Base-by-base conservation (phyloP, 352 stramenopile species). In the Globisporangium cylindrosporum region DNA sequence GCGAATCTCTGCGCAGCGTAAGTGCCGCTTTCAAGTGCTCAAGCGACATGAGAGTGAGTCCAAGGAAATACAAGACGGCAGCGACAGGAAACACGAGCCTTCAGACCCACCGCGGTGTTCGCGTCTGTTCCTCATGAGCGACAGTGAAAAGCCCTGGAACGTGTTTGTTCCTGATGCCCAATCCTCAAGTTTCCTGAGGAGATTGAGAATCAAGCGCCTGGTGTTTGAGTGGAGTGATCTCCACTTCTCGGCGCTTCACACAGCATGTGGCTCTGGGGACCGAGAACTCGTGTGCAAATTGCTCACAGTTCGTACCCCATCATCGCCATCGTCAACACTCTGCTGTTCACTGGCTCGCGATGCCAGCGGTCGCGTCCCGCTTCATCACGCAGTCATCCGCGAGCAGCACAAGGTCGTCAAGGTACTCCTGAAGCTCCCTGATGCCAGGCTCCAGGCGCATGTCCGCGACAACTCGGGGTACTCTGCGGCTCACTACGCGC, bases 321-420 rank as follows among this genome's bases (percentile, higher is more conserved):
- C 51, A n/a, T 15, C 36, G 38, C 7, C 20, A 25, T 7, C 6
- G 15, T 18, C 22, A 38, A 32, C 29, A 32, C 4, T 32, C 20
- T 64, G 70, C 8, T 84, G 73, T 59, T 56, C 71, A 3, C 48
- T 92, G 0, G 67, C 72, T 18, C 67, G 73, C 36, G 80, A 90
- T 32, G 43, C 59, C 0, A 75, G 71, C n/a, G 81, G 80, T 2
- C 76, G 84, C 0, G 72, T 79, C 54, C 66, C 77, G 38, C 56
- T 92, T 38, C 82, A 92, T 32, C 80, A 91, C 12, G 80, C 82
- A 20, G 75, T 80, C 2, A 66, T 91, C 22, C 69, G 53, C 4
- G 77, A 86, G 18, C 71, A 79, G 10, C 69, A 76, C 4, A 65
- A 68, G 10, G 63, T 86, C 5, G 62, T 75, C 20, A 77, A 65